phyloP scores from a whole-genome alignment of 495 filamentous ascomycete species.

The Aspergillus funiculosus region DNA sequence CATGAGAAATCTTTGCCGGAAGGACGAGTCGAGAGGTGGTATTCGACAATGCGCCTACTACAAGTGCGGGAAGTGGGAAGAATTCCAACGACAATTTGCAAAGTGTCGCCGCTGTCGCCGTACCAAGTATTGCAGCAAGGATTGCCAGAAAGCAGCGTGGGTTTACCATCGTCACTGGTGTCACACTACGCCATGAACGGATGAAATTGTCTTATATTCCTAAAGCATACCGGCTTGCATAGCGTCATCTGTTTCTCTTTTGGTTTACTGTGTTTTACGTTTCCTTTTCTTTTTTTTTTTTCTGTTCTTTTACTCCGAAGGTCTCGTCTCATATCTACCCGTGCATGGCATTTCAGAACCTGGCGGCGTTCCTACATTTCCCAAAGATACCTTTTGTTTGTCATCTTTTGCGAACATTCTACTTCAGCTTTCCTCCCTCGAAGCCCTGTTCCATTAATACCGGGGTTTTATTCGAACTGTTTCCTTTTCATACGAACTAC shows the following conservation, averaged over 20 bases:
- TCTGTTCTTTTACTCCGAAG: conserved; percentile 20
- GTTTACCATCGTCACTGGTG: conserved; percentile 98
- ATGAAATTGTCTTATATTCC: conserved; percentile 32
- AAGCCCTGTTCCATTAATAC: conserved; percentile 15
- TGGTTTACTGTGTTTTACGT: conserved; percentile 14
- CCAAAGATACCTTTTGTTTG: conserved; percentile 44
- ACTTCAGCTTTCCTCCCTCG: conserved; percentile 11
- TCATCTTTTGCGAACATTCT: conserved; percentile 21
- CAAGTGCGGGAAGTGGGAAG: conserved; percentile 96
- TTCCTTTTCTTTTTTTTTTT: conserved; percentile 17
- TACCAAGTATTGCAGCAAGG: conserved; percentile 99
- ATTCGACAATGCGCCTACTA: conserved; percentile 97
- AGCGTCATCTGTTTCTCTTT: conserved; percentile 36
- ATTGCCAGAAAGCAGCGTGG: conserved; percentile 98
- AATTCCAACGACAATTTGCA: conserved; percentile 91
- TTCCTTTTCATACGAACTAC: conserved; percentile 27
- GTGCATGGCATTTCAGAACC: conserved; percentile 43
- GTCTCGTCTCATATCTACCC: conserved; percentile 32
- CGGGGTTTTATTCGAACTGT: conserved; percentile 16
- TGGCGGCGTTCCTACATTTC: conserved; percentile 40
- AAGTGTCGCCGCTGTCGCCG: conserved; percentile 94
- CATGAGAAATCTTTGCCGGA: conserved; percentile 97
- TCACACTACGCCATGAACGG: conserved; percentile 56
- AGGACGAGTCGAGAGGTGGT: conserved; percentile 88
- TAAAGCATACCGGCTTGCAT: conserved; percentile 45